Base-by-base conservation (phyloP, 495 filamentous ascomycete genomes). In the Lichenothelia convexa region DNA sequence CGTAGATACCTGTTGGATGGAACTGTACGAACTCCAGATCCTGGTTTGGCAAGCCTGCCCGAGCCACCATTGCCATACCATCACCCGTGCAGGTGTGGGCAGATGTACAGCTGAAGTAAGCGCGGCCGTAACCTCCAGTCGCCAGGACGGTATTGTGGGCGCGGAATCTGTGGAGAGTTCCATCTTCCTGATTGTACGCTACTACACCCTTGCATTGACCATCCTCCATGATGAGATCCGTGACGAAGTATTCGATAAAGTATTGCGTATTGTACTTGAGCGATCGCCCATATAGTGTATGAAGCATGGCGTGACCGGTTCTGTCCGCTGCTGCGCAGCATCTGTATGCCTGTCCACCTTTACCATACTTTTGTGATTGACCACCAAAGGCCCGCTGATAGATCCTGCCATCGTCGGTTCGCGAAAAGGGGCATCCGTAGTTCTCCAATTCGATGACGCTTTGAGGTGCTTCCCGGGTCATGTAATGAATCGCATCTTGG, bases 11-110 rank as follows among this genome's bases (percentile, higher is more conserved):
- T 36, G 89, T 93, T 18, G 89, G 89, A 61, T 97, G 89, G 74
- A 97, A 97, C 65, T 97, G 89, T 45, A 97, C 89, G 63, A 97
- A 97, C 61, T 97, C 89, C 50, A 97, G 70, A 71, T 97, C 89
- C 65, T 97, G 89, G 68, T 93, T 92, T 37, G 89, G 89, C 22
- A 97, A 79, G 55, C 89, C 89, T 39, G 89, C 89, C 60, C 89
- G 83, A 45, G 89, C 78, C 54, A 93, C 89, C 89, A 97, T 94
- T 43, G 89, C 89, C 78, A 85, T 92, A 57, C 89, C 89, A 53
- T 97, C 89, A 68, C 89, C 89, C 40, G 89, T 97, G 64, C 89
- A 94, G 46, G 89, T 97, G 62, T 97, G 89, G 38, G 89, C 89
- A 36, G 83, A 93, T 18, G 89, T 97, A 57, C 89, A 94, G 55